Conservation (phyloP, 2,329 filamentous ascomycete species). For the Hypoxylon sp. region DNA sequence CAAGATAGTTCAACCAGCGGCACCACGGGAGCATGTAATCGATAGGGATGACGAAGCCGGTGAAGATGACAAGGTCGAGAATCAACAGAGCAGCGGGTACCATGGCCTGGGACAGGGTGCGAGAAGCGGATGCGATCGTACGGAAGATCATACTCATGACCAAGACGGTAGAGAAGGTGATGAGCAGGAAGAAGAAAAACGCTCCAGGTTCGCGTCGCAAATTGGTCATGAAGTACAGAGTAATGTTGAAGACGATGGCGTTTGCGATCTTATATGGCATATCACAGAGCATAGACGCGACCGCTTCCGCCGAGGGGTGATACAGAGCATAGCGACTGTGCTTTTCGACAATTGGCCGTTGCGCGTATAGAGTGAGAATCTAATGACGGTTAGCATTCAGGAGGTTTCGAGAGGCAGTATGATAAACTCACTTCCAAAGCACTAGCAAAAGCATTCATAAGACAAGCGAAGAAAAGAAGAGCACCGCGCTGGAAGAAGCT, state of each 20-base stretch:
- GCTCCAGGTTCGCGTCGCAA: constrained; percentile 79
- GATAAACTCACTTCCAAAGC: constrained; percentile 75
- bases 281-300: constrained; percentile 88
- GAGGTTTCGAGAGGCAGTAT: neutral
- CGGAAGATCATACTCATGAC: constrained; percentile 91
- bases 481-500: constrained; percentile 86
- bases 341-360: constrained; percentile 93
- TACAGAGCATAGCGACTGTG: constrained; percentile 89
- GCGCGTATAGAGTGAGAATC: constrained; percentile 88
- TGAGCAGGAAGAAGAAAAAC: constrained; percentile 89
- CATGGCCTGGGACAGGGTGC: constrained; percentile 76
- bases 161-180: constrained; percentile 80
- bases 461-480: constrained; percentile 87
- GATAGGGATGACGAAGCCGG: constrained; percentile 76
- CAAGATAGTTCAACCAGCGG: constrained; percentile 85
- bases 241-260: constrained; percentile 81
- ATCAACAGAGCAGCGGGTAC: constrained; percentile 73
- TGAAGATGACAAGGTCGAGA: constrained; percentile 77
- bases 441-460: constrained; percentile 87
- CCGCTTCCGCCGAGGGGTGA: constrained; percentile 90
- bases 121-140: constrained; percentile 81
- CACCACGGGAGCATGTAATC: constrained; percentile 84
- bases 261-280: constrained; percentile 87
- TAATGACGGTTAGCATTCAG: constrained; percentile 52
- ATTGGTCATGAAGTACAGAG: constrained; percentile 90